Conservation (phyloP, 441 rosid genomes). For the Corymbia citriodora region DNA sequence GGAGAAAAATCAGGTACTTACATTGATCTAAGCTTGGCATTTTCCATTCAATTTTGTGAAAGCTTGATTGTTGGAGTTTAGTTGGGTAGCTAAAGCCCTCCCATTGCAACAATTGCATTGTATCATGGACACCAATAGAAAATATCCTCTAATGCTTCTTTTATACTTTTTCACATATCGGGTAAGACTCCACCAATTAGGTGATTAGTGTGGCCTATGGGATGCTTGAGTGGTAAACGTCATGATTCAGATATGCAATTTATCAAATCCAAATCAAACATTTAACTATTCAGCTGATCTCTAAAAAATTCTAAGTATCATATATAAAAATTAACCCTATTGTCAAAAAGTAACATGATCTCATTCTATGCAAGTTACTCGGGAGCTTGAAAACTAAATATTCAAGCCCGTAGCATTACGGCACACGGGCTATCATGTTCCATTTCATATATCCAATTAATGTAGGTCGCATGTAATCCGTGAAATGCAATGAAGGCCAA, state of each 20-base stretch:
- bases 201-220: rapidly evolving
- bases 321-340: neutral
- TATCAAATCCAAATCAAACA: neutral
- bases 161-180: neutral
- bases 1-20: neutral
- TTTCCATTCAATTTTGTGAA: neutral
- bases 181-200: neutral
- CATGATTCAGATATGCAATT: neutral
- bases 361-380: rapidly evolving
- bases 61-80: neutral
- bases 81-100: neutral
- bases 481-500: no score
- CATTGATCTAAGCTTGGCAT: neutral
- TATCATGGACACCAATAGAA: neutral
- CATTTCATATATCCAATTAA: no score
- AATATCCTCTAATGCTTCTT: neutral
- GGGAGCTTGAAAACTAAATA: rapidly evolving
- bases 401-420: rapidly evolving
- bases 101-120: neutral
- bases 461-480: no score
- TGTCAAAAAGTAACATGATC: neutral
- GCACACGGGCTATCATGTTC: rapidly evolving
- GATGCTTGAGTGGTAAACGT: rapidly evolving
- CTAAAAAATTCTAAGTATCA: neutral
- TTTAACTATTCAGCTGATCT: neutral